A percentile compares a stretch with the other conserved stretches of the same genome.
These are phyloP conservation scores for Rhizopogon salebrosus DNA, from an alignment of 768 basidiomycete species.

Conservation along the genomic window DNA sequence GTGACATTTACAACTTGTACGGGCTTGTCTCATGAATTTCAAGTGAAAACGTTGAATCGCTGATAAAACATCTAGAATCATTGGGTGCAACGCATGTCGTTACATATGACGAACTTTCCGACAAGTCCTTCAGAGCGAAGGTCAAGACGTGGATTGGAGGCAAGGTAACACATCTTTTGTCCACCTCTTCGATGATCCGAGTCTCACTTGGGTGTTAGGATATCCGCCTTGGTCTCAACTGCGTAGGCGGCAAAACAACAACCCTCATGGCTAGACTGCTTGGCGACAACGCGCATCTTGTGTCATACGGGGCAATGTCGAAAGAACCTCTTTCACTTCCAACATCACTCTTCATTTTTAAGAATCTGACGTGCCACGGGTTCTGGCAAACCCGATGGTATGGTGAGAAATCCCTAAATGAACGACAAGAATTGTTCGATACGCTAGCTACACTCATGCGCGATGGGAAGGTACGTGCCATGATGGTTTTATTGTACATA, in stretches of 20 bases:
- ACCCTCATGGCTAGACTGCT: slow-evolving; percentile 65
- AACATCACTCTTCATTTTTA: slow-evolving; percentile 80
- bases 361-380: slow-evolving; percentile 68
- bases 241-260: slow-evolving; percentile 63
- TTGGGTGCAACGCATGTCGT: slow-evolving; percentile 76
- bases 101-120: slow-evolving; percentile 69
- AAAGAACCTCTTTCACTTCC: slow-evolving; percentile 75
- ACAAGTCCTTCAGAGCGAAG: slow-evolving; percentile 47
- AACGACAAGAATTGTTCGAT: slow-evolving; percentile 47
- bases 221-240: slow-evolving; percentile 48
- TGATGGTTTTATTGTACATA: not conserved
- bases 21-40: not conserved
- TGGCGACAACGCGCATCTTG: slow-evolving; percentile 62
- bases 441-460: slow-evolving; percentile 49
- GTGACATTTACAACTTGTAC: slow-evolving; percentile 8
- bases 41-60: slow-evolving; percentile 48
- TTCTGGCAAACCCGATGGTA: slow-evolving; percentile 82
- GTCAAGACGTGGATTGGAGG: slow-evolving; percentile 62
- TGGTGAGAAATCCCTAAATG: slow-evolving; percentile 36
- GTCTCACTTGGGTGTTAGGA: slow-evolving; percentile 18
- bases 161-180: slow-evolving; percentile 36
- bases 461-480: slow-evolving; percentile 44
- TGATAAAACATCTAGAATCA: slow-evolving; percentile 45
- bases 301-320: slow-evolving; percentile 91
- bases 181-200: slow-evolving; percentile 6